A percentile compares a stretch with the other conserved stretches of the same genome.
phyloP scores from a whole-genome alignment of 257 asterid species.

The Rhazya stricta region DNA sequence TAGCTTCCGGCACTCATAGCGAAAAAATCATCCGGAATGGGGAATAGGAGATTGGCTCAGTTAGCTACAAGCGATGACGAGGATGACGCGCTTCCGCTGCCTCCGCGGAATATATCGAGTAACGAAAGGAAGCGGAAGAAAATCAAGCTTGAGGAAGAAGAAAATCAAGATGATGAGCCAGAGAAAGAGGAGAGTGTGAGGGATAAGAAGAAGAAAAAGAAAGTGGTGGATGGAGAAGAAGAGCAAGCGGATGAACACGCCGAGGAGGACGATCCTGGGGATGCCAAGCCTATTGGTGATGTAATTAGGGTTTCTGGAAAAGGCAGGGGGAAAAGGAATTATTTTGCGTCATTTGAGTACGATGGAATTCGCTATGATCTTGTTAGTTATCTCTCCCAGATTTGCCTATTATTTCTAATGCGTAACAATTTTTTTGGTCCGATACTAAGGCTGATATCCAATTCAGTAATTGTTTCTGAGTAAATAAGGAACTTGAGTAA shows the following conservation, averaged over 20 bases:
- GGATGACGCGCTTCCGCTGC: constrained; percentile 29
- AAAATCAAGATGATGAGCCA: constrained; percentile 15
- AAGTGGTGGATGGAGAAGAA: constrained; percentile 9
- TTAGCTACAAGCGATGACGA: constrained; percentile 64
- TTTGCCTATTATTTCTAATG: background rate
- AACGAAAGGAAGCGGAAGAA: constrained; percentile 34
- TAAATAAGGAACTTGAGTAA: background rate
- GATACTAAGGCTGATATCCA: background rate
- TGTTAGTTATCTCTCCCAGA: constrained; percentile 34
- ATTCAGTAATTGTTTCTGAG: background rate
- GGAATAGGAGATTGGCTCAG: constrained; percentile 49
- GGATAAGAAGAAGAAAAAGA: constrained; percentile 28
- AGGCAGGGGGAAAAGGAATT: constrained; percentile 49
- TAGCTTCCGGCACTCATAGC: background rate
- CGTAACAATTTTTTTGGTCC: background rate
- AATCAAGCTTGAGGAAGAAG: constrained; percentile 21
- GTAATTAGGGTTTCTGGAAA: constrained; percentile 62
- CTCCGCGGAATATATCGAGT: constrained; percentile 18
- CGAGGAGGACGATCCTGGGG: constrained; percentile 34
- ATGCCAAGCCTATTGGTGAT: constrained; percentile 68
- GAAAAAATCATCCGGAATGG: constrained; percentile 24
- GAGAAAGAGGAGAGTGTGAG: constrained; percentile 8
- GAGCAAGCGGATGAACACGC: constrained; percentile 2
- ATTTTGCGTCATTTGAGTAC: constrained; percentile 54
- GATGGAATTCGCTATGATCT: constrained; percentile 70